phyloP scores from a whole-genome alignment of 2,329 filamentous ascomycete species.

The Calonectria ilicicola region DNA sequence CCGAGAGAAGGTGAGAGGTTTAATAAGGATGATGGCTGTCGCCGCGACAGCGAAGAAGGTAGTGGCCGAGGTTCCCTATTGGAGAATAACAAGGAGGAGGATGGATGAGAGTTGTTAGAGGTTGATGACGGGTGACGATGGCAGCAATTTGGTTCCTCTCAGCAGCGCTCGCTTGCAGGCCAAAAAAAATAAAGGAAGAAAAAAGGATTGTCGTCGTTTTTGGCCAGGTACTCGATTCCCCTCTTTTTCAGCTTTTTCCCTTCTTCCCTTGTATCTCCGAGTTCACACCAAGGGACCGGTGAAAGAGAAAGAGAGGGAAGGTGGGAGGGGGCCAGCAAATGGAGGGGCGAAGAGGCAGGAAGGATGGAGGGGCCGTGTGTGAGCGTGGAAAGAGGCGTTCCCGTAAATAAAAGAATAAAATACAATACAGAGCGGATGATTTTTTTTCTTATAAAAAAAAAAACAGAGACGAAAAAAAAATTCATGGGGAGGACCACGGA shows the following conservation, averaged over 20 bases:
- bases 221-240: neutral
- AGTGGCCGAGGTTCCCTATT: neutral
- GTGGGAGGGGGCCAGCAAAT: neutral
- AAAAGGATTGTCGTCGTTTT: neutral
- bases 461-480: neutral
- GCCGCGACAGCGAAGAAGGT: neutral
- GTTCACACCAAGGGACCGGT: neutral
- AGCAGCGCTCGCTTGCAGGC: neutral
- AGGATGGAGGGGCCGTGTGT: neutral
- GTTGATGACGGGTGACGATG: neutral
- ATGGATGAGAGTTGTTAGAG: neutral
- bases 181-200: neutral
- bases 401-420: neutral
- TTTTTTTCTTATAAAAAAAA: neutral
- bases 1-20: neutral
- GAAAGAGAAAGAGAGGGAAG: neutral
- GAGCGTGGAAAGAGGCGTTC: neutral
- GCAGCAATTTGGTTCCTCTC: neutral
- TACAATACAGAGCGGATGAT: neutral
- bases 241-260: neutral
- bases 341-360: no score
- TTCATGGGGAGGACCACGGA: neutral
- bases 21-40: neutral
- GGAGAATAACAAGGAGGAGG: neutral
- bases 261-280: neutral